phyloP scores from a whole-genome alignment of 768 basidiomycete species.

The Melanogaster broomeanus region DNA sequence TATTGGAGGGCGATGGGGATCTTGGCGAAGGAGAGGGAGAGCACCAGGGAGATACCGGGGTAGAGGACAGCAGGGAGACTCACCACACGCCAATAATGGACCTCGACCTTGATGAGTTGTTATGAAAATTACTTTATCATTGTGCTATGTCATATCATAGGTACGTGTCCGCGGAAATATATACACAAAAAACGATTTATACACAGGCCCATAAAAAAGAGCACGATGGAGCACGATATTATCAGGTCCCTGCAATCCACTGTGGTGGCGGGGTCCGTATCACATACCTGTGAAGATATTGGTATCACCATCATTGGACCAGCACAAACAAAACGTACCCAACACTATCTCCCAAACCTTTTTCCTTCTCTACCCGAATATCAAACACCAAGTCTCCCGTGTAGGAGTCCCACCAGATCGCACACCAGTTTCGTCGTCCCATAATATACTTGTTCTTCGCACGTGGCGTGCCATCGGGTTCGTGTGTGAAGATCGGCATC shows the following conservation, averaged over 20 bases:
- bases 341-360: conserved; percentile 79
- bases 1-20: conserved; percentile 30
- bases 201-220: background rate
- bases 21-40: conserved; percentile 22
- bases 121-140: conserved; percentile 14
- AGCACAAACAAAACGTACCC: conserved; percentile 54
- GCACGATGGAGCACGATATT: background rate
- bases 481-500: conserved; percentile 76
- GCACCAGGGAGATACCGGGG: conserved; percentile 24
- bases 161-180: background rate
- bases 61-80: conserved; percentile 22
- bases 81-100: conserved; percentile 27
- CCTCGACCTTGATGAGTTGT: conserved; percentile 25
- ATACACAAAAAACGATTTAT: background rate
- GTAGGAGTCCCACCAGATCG: conserved; percentile 55
- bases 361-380: conserved; percentile 82
- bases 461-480: conserved; percentile 74
- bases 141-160: background rate
- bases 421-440: conserved; percentile 88
- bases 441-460: conserved; percentile 78
- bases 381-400: conserved; percentile 77
- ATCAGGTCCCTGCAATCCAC: conserved; percentile 32
- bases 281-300: conserved; percentile 39
- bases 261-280: conserved; percentile 45
- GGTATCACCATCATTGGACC: background rate